A percentile compares a stretch with the other conserved stretches of the same genome.
Evolutionary conservation across 441 rosid genomes (phyloP).

Genomic region (Pelargonium myrrhifolium): DNA sequence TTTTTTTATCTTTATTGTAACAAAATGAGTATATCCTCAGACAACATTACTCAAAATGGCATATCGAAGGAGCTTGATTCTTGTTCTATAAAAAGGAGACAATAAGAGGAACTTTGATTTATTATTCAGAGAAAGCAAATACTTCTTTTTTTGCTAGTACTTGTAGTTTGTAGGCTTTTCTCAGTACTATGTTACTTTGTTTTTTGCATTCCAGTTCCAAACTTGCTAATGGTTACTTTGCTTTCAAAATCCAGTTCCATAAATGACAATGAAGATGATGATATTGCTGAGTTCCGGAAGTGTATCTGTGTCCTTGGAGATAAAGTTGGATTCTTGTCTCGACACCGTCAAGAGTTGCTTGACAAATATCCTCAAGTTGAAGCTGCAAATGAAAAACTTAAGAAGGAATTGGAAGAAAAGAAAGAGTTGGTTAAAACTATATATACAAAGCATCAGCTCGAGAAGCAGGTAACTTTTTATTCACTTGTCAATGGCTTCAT

Average conservation of each 20-base stretch:
- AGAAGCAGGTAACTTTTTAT: conserved; percentile 72
- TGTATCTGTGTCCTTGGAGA: conserved; percentile 72
- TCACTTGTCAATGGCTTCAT: neutral
- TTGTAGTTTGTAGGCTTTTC: neutral
- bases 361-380: conserved; percentile 66
- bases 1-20: neutral
- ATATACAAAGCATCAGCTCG: conserved; percentile 78
- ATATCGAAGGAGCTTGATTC: too few species aligned
- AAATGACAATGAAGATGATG: conserved; percentile 69
- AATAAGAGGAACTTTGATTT: neutral
- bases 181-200: neutral
- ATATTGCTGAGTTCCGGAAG: conserved; percentile 57
- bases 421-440: conserved; percentile 59
- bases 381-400: conserved; percentile 62
- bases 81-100: too few species aligned
- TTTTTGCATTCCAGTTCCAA: conserved; percentile 2
- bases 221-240: conserved; percentile 18
- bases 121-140: neutral
- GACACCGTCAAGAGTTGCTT: conserved; percentile 67
- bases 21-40: neutral
- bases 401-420: conserved; percentile 74
- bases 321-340: conserved; percentile 64
- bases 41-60: neutral
- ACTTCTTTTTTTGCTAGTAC: neutral
- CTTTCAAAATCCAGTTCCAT: conserved; percentile 44